These are phyloP conservation scores for Pichia membranifaciens DNA, from an alignment of 805 yeast species.

Conservation along the genomic window DNA sequence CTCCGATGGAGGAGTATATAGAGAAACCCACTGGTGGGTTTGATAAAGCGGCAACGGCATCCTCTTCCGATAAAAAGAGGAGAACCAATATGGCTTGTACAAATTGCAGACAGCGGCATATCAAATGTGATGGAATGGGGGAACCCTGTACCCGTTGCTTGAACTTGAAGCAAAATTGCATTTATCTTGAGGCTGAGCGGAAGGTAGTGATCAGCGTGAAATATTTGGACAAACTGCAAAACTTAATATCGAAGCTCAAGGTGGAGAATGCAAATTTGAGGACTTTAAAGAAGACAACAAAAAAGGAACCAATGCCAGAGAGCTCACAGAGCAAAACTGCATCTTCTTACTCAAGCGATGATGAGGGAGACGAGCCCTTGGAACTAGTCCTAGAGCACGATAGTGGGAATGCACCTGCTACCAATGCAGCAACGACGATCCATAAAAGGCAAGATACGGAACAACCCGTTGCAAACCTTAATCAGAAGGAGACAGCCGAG, in stretches of 20 bases:
- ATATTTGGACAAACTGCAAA: slow-evolving; percentile 61
- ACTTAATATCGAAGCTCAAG: slow-evolving; percentile 58
- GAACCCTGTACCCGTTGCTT: slow-evolving; percentile 64
- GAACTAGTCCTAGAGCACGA: not conserved
- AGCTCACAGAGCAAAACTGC: too few relatives aligned
- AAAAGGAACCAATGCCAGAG: not conserved
- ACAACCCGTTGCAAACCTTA: too few relatives aligned
- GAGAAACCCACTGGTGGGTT: too few relatives aligned
- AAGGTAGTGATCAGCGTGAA: slow-evolving; percentile 69
- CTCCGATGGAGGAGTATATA: too few relatives aligned
- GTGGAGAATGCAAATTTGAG: slow-evolving; percentile 58
- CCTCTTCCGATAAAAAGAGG: slow-evolving; percentile 12
- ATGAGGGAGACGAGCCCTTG: not conserved
- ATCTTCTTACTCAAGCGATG: not conserved
- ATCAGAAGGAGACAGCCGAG: too few relatives aligned
- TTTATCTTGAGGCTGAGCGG: slow-evolving; percentile 65
- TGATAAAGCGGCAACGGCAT: too few relatives aligned
- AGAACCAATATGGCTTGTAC: slow-evolving; percentile 40
- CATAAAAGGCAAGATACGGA: too few relatives aligned
- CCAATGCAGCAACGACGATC: not conserved
- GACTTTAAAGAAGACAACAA: slow-evolving; percentile 30
- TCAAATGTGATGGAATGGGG: slow-evolving; percentile 67
- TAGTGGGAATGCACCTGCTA: not conserved
- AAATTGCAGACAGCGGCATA: slow-evolving; percentile 65
- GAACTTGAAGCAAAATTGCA: slow-evolving; percentile 53